Percentiles rank a stretch among this genome's conserved stretches.
Conservation (phyloP, 257 asterid species). For the Coffea canephora region DNA sequence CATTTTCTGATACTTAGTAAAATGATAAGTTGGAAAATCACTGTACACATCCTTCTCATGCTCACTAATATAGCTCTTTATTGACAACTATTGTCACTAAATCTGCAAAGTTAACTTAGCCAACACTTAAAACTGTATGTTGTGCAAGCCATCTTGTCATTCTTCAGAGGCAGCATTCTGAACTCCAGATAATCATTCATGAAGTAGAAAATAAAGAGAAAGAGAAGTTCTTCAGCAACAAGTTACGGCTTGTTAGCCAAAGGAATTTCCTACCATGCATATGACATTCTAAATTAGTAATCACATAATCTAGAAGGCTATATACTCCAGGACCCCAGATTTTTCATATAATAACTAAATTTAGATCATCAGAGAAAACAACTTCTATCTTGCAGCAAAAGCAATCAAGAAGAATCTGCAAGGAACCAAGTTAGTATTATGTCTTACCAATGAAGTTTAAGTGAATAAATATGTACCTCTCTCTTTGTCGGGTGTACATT, state of each 20-base stretch:
- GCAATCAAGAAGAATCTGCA: not conserved
- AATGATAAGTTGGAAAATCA: not conserved
- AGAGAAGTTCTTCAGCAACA: not conserved
- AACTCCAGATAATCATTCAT: not conserved
- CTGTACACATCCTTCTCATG: not conserved
- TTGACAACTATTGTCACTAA: not conserved
- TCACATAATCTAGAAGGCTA: not conserved
- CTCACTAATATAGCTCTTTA: not conserved
- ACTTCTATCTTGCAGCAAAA: not conserved
- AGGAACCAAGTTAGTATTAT: not conserved
- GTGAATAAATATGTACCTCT: conserved; percentile 54
- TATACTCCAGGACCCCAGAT: not conserved
- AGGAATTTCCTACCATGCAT: not conserved
- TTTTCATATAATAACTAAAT: not conserved
- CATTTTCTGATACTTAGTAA: not conserved
- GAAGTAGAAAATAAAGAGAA: not conserved
- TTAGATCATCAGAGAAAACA: not conserved
- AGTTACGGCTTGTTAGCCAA: not conserved
- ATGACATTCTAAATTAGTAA: not conserved
- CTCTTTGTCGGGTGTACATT: conserved; percentile 95
- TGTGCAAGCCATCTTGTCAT: not conserved
- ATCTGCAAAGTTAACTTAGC: not conserved
- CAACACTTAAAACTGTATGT: not conserved
- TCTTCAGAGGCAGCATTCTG: not conserved
- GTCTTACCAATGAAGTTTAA: not conserved